A percentile compares a stretch with the other conserved stretches of the same genome.
Evolutionary conservation across 2,329 filamentous ascomycete genomes (phyloP).

Genomic region (Tolypocladium cylindrosporum): DNA sequence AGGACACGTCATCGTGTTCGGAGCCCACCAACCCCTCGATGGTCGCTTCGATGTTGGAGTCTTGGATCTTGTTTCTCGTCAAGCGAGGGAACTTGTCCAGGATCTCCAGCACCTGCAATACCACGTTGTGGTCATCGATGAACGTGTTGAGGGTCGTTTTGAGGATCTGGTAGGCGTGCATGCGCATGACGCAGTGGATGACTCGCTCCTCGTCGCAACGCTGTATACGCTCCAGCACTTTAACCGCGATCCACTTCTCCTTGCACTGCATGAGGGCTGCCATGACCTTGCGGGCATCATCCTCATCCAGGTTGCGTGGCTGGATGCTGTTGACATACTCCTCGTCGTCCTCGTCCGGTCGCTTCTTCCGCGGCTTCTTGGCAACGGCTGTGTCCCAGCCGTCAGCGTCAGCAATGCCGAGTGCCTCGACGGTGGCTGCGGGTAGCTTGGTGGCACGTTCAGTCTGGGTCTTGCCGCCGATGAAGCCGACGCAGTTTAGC

Average conservation of each 20-base stretch:
- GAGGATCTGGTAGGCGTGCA: conserved; percentile 95
- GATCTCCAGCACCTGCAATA: conserved; percentile 82
- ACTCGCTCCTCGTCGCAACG: conserved; percentile 78
- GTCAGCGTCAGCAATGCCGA: conserved; percentile 88
- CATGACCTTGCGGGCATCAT: conserved; percentile 89
- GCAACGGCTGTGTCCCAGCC: conserved; percentile 85
- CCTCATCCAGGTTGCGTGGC: conserved; percentile 67
- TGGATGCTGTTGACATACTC: conserved; percentile 90
- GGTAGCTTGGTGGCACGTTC: conserved; percentile 89
- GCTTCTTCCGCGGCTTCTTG: conserved; percentile 89
- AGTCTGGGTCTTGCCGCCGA: conserved; percentile 95
- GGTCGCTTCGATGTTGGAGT: conserved; percentile 85
- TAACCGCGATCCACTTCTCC: conserved; percentile 98
- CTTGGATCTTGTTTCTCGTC: conserved; percentile 93
- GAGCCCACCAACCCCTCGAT: conserved; percentile 59
- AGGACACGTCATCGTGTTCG: conserved; percentile 65
- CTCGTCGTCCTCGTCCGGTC: conserved; percentile 81
- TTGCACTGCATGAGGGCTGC: conserved; percentile 94
- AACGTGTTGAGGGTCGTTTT: conserved; percentile 80
- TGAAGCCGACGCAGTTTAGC: conserved; percentile 88
- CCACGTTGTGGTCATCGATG: conserved; percentile 80
- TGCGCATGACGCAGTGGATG: conserved; percentile 78
- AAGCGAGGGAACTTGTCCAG: conserved; percentile 80
- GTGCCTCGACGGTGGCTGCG: conserved; percentile 80
- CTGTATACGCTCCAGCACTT: conserved; percentile 82